phyloP scores from a whole-genome alignment of 768 basidiomycete species.

The Russula earlei region DNA sequence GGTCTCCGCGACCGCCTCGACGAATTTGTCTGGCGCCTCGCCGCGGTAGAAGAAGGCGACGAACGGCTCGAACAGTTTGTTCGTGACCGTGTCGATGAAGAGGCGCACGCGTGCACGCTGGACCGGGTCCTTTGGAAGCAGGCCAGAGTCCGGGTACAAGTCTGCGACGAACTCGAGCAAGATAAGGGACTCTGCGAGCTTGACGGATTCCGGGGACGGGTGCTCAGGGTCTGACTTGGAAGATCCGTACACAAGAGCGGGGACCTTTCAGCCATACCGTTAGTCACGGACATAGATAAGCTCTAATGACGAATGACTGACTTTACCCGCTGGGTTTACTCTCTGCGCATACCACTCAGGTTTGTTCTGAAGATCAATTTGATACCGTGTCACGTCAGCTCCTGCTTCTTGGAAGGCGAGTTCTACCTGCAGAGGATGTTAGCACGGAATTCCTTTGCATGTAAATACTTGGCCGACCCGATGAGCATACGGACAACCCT shows the following conservation, averaged over 20 bases:
- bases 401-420: constrained; percentile 48
- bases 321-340: constrained; percentile 56
- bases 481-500: constrained; percentile 49
- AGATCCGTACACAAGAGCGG: constrained; percentile 52
- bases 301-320: constrained; percentile 20
- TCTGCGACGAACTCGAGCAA: constrained; percentile 57
- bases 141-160: constrained; percentile 34
- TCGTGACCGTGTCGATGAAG: constrained; percentile 44
- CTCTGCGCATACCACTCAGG: constrained; percentile 56
- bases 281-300: not conserved
- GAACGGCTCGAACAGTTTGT: constrained; percentile 33
- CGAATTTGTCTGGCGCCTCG: constrained; percentile 31
- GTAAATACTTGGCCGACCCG: constrained; percentile 28
- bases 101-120: constrained; percentile 46
- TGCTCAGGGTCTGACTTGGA: constrained; percentile 40
- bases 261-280: constrained; percentile 31
- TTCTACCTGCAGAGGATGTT: constrained; percentile 33
- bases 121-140: constrained; percentile 46
- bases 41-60: constrained; percentile 27
- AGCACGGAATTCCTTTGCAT: not conserved
- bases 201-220: constrained; percentile 46
- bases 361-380: constrained; percentile 54
- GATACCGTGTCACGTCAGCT: constrained; percentile 37
- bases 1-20: constrained; percentile 35
- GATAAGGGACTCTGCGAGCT: constrained; percentile 50